Base-by-base conservation (phyloP, 1,284 basidiomycete species). In the Peniophora sp. region DNA sequence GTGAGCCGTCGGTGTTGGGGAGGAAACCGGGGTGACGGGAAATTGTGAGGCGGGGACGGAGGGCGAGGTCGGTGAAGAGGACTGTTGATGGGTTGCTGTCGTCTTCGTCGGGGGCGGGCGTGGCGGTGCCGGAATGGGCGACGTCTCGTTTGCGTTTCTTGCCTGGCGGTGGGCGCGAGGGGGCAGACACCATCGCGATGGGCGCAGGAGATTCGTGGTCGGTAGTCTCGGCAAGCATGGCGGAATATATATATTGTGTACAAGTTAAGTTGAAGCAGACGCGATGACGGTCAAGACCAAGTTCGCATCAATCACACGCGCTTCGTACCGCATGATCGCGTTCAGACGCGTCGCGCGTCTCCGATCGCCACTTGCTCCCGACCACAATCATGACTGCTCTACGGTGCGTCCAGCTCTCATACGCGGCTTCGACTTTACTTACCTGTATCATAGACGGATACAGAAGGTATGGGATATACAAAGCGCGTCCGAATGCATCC, bases 1-100 rank as follows among this genome's bases (percentile, higher is more conserved):
- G 63, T 38, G 81, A 76, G 41, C 70, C 72, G 45, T 85, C 81
- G 1, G 71, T 60, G 27, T 76, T 67, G 2, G 79, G 77, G 17
- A 79, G 63, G 61, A 90, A 88, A 1, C 70, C 67, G 2, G 87
- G 87, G 35, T 79, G 82, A 24, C 85, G 82, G 50, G 85, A 86
- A 55, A 88, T 78, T 23, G 78, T 76, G 35, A 89, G 76, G 47
- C 79, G 79, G 1, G 83, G 83, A 22, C 84, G 75, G 9, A 76
- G 74, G 50, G 77, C 77, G 50, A 87, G 74, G 64, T 86, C 83
- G 54, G 77, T 75, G 23, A 76, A 74, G 51, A 87, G 74, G 55
- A 85, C 77, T 52, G 54, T 75, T 73, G 50, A 3, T 53, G 49
- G 17, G 61, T 61, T 5, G 59, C 59, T 1, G 64, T 0, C 61